Conservation (phyloP, 768 basidiomycete species). For the Tylopilus cervinicoccineus region DNA sequence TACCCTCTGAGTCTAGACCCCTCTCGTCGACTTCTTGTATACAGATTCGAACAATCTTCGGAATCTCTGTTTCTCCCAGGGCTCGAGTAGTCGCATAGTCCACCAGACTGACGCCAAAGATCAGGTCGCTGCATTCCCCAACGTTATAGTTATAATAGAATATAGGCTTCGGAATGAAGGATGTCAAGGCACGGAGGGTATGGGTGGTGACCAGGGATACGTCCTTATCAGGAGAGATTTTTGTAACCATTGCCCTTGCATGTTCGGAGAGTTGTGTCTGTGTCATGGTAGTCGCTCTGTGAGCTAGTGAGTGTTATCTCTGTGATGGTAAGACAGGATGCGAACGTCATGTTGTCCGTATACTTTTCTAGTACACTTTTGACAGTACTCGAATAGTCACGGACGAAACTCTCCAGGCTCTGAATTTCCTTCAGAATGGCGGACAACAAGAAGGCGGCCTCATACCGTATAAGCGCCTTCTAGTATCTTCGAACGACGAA, state of each 20-base stretch:
- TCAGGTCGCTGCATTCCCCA: constrained; percentile 82
- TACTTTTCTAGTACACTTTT: constrained; percentile 68
- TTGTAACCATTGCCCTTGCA: constrained; percentile 54
- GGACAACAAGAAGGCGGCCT: background rate
- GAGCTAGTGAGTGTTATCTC: background rate
- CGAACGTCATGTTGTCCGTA: constrained; percentile 69
- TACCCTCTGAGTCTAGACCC: constrained; percentile 75
- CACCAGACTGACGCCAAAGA: constrained; percentile 84
- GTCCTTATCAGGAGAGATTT: constrained; percentile 71
- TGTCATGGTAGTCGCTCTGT: constrained; percentile 75
- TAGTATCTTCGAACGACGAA: constrained; percentile 77
- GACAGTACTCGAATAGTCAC: constrained; percentile 63
- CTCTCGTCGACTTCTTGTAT: constrained; percentile 78
- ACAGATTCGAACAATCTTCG: constrained; percentile 77
- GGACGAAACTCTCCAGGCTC: constrained; percentile 79
- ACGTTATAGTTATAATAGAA: constrained; percentile 77
- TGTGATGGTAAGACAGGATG: background rate
- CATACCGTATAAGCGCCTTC: constrained; percentile 77
- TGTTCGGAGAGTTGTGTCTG: constrained; percentile 71
- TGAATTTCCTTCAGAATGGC: constrained; percentile 28
- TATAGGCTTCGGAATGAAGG: constrained; percentile 64
- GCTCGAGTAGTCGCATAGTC: constrained; percentile 86
- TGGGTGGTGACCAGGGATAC: constrained; percentile 49
- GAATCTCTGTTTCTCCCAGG: constrained; percentile 67
- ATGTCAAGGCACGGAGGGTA: constrained; percentile 59